Evolutionary conservation across 2,329 filamentous ascomycete genomes (phyloP).

Genomic region (Fusarium ambrosium): DNA sequence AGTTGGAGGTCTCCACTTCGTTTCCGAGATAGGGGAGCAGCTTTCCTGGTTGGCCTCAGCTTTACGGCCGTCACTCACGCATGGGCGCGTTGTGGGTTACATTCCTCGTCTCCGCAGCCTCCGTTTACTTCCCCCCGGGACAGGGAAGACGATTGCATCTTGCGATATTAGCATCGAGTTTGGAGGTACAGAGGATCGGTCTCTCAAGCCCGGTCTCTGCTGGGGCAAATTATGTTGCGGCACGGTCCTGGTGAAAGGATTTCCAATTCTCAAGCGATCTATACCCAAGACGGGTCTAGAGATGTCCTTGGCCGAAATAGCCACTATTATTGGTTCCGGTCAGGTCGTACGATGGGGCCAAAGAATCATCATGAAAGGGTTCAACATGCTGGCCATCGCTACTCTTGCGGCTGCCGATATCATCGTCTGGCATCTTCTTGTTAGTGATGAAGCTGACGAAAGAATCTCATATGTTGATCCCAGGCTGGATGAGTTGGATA

Average conservation of each 20-base stretch:
- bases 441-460: background rate
- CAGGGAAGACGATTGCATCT: background rate
- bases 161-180: background rate
- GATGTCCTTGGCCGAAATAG: background rate
- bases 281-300: slow-evolving; percentile 13
- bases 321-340: background rate
- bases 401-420: background rate
- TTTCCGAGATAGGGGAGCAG: slow-evolving; percentile 25
- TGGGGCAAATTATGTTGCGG: slow-evolving; percentile 13
- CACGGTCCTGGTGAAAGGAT: background rate
- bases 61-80: background rate
- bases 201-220: background rate
- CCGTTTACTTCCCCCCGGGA: background rate
- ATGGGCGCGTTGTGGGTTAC: background rate
- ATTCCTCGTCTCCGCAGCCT: background rate
- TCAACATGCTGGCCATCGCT: slow-evolving; percentile 12
- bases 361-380: slow-evolving; percentile 20
- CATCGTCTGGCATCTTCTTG: slow-evolving; percentile 24
- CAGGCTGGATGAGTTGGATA: background rate
- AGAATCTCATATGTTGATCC: slow-evolving; percentile 26
- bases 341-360: slow-evolving; percentile 11
- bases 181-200: too few relatives aligned
- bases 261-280: slow-evolving; percentile 10
- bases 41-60: slow-evolving; percentile 15
- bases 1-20: background rate